Conservation (phyloP, 2,329 filamentous ascomycete species). For the Verticillium nonalfalfae region DNA sequence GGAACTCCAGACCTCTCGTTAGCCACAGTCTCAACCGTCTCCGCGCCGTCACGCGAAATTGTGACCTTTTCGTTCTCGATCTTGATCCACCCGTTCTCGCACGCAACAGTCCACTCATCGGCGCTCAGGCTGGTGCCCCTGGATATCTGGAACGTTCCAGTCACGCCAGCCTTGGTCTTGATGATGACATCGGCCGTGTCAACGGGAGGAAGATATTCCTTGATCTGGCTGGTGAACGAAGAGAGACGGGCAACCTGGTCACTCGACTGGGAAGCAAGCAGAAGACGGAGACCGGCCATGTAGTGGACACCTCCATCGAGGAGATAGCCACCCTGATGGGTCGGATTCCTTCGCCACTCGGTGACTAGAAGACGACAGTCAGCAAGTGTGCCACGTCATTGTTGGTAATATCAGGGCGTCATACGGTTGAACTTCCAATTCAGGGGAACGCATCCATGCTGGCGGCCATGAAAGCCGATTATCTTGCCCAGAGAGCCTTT, state of each 20-base stretch:
- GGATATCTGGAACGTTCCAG: constrained; percentile 51
- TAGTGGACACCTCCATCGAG: constrained; percentile 73
- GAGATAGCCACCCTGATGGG: constrained; percentile 70
- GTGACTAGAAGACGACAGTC: background rate
- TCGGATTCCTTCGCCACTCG: constrained; percentile 57
- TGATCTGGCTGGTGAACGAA: constrained; percentile 40
- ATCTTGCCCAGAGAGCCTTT: constrained; percentile 38
- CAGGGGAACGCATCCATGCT: background rate
- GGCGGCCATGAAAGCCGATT: constrained; percentile 21
- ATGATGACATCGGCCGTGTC: constrained; percentile 60
- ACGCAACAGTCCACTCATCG: constrained; percentile 50
- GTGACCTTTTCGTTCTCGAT: constrained; percentile 30
- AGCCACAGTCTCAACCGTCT: constrained; percentile 13
- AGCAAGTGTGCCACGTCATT: background rate
- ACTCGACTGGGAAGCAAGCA: constrained; percentile 35
- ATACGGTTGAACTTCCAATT: background rate
- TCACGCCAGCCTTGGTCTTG: constrained; percentile 44
- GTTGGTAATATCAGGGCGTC: background rate
- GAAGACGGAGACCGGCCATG: constrained; percentile 54
- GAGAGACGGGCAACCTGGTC: constrained; percentile 28
- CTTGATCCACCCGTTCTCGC: constrained; percentile 39
- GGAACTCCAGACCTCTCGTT: background rate
- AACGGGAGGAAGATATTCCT: constrained; percentile 54
- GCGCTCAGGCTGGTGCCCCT: constrained; percentile 48
- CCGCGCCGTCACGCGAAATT: constrained; percentile 32